Evolutionary conservation across 179 eudicot genomes (phyloP).

Genomic region (Patellifolia procumbens): DNA sequence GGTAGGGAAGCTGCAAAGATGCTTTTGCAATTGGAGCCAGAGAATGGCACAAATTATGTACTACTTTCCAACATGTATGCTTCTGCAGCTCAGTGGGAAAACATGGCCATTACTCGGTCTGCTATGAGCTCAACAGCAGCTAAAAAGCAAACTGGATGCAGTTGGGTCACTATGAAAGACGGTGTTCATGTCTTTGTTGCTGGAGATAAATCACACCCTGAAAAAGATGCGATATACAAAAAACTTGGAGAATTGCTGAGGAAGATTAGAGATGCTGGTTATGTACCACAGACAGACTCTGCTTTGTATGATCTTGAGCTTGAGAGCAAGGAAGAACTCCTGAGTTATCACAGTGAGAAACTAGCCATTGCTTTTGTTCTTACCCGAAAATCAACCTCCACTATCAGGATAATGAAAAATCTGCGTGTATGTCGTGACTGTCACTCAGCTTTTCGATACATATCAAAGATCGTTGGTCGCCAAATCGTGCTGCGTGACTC

Average conservation of each 20-base stretch:
- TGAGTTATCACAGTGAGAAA: conserved; percentile 77
- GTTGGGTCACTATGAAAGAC: conserved; percentile 81
- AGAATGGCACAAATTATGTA: conserved; percentile 69
- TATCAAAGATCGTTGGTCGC: conserved; percentile 56
- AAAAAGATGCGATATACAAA: conserved; percentile 52
- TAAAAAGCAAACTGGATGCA: conserved; percentile 73
- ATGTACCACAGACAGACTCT: conserved; percentile 53
- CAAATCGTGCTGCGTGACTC: conserved; percentile 65
- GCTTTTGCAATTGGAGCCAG: conserved; percentile 69
- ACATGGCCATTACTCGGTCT: conserved; percentile 51
- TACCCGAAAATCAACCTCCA: conserved; percentile 49
- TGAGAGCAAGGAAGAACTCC: conserved; percentile 70
- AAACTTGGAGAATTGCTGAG: conserved; percentile 50
- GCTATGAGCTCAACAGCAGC: conserved; percentile 49
- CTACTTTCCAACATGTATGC: conserved; percentile 80
- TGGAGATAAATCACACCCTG: conserved; percentile 66
- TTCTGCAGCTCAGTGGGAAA: conserved; percentile 64
- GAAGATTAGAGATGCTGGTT: conserved; percentile 66
- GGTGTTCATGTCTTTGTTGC: conserved; percentile 76
- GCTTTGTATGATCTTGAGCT: conserved; percentile 64
- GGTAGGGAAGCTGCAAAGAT: conserved; percentile 64
- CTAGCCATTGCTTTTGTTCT: conserved; percentile 80
- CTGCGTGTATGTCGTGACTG: conserved; percentile 75
- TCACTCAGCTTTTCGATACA: conserved; percentile 62
- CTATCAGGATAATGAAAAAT: conserved; percentile 79